Conservation (phyloP, 352 stramenopile species). For the Pythium chondricola region DNA sequence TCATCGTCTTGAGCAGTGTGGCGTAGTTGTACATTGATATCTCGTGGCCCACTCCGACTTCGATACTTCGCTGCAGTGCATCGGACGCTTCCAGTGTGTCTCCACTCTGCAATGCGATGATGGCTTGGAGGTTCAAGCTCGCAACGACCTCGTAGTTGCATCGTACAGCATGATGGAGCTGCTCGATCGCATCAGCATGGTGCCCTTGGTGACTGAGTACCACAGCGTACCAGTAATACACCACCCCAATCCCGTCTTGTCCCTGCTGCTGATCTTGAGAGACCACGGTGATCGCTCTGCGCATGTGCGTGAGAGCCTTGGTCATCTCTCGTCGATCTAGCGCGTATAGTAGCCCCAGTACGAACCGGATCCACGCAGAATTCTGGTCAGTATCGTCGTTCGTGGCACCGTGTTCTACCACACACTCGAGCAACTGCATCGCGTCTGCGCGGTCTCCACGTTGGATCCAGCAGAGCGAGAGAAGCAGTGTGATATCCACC, state of each 20-base stretch:
- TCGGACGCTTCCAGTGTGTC: conserved; percentile 37
- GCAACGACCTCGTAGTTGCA: conserved; percentile 38
- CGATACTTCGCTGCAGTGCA: conserved; percentile 47
- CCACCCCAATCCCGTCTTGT: conserved; percentile 5
- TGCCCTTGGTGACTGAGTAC: conserved; percentile 27
- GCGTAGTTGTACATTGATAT: conserved; percentile 66
- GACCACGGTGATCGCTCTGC: conserved; percentile 5
- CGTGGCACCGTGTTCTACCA: conserved; percentile 15
- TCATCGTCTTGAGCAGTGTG: conserved; percentile 45
- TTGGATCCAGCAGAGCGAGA: conserved; percentile 29
- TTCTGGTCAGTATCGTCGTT: neutral
- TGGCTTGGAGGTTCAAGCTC: conserved; percentile 47
- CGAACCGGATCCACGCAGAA: conserved; percentile 33
- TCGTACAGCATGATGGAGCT: conserved; percentile 40
- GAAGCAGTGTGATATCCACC: conserved; percentile 20
- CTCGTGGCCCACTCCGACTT: conserved; percentile 43
- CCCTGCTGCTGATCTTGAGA: neutral
- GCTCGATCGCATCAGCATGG: conserved; percentile 11
- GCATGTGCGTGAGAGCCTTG: conserved; percentile 28
- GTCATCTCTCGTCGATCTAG: conserved; percentile 19
- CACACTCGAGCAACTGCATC: conserved; percentile 18
- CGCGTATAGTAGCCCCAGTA: conserved; percentile 31
- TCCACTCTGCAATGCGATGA: conserved; percentile 25
- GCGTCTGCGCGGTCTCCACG: conserved; percentile 24
- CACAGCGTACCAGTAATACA: conserved; percentile 60